Base-by-base conservation (phyloP, 129 eudicot species). In the Artemisia annua region DNA sequence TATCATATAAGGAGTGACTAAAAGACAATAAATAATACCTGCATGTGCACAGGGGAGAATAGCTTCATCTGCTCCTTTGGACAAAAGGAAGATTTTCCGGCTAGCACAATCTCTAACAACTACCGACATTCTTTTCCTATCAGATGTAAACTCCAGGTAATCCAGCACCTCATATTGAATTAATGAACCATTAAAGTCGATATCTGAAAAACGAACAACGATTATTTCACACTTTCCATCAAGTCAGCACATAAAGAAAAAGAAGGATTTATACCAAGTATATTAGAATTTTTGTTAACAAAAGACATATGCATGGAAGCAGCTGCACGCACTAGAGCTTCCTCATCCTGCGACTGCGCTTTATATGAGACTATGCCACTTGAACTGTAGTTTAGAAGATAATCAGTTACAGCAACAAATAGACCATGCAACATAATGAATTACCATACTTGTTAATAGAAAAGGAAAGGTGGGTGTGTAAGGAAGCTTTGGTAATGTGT, bases 311-410 rank as follows among this genome's bases (percentile, higher is more conserved):
- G 83, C 89, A 94, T 73, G 19, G 80, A 73, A 76, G 99, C 93
- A 86, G 99, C 99, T 69, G 96, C 99, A 77, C 87, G 93, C 72
- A 94, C 99, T 69, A 94, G 88, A 80, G 97, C 99, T 87, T 94
- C 99, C 78, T 94, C 97, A 78, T 94, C 99, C 86, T 94, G 99
- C 20, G 99, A 94, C 74, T 89, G 99, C 4, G 99, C 96, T 87
- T 90, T 94, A 66, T 94, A 90, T 46, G 84, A 78, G 63, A 90
- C 72, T 60, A 66, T 81, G 61, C 99, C 99, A 78, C 70, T 80
- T 69, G 92, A 76, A 72, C 99, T 94, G 84, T 61, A 71, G 30
- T 71, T 59, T 28, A 59, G 19, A 11, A 66, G n/a, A 24, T 3
- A 64, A 43, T 74, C 16, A 63, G 70, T 81, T 26, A 18, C 56